Percentiles rank a stretch among this genome's conserved stretches.
These are phyloP conservation scores for Aphanomyces astaci DNA, from an alignment of 352 stramenopile species.

Conservation along the genomic window DNA sequence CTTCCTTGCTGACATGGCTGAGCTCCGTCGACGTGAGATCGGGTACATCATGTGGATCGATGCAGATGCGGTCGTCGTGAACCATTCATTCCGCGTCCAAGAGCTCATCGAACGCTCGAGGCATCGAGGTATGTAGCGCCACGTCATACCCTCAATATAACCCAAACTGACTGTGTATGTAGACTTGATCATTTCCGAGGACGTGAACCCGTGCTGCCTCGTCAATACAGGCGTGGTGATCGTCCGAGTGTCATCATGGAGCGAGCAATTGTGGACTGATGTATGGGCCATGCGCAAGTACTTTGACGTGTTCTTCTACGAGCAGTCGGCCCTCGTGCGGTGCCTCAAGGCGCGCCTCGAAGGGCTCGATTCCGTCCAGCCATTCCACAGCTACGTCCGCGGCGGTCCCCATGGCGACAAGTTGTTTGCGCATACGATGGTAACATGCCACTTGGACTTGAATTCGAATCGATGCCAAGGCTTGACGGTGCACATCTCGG, in stretches of 20 bases:
- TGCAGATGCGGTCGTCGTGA: slow-evolving; percentile 20
- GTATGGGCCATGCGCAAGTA: slow-evolving; percentile 20
- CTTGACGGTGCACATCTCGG: slow-evolving; percentile 8
- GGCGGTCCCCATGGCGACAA: neutral
- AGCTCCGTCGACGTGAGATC: neutral
- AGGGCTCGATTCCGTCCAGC: slow-evolving; percentile 12
- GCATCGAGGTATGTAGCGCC: slow-evolving; percentile 2
- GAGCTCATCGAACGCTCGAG: neutral
- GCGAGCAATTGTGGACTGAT: slow-evolving; percentile 2
- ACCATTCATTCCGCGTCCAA: neutral
- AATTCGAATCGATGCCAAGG: slow-evolving; percentile 22
- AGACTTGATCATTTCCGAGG: slow-evolving; percentile 21
- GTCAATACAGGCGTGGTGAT: slow-evolving; percentile 22
- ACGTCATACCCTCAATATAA: neutral
- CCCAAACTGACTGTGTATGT: neutral
- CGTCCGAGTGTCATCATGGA: slow-evolving; percentile 18
- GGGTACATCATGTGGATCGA: slow-evolving; percentile 26
- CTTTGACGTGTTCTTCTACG: slow-evolving; percentile 25
- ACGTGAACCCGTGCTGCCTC: slow-evolving; percentile 22
- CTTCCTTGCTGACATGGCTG: slow-evolving; percentile 18
- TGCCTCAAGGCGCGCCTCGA: slow-evolving; percentile 17
- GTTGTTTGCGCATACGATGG: slow-evolving; percentile 10
- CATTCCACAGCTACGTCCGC: slow-evolving; percentile 19
- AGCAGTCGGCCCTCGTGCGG: slow-evolving; percentile 24
- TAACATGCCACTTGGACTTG: slow-evolving; percentile 15